Conservation (phyloP, 768 basidiomycete genomes). For the Tricholoma sp. region DNA sequence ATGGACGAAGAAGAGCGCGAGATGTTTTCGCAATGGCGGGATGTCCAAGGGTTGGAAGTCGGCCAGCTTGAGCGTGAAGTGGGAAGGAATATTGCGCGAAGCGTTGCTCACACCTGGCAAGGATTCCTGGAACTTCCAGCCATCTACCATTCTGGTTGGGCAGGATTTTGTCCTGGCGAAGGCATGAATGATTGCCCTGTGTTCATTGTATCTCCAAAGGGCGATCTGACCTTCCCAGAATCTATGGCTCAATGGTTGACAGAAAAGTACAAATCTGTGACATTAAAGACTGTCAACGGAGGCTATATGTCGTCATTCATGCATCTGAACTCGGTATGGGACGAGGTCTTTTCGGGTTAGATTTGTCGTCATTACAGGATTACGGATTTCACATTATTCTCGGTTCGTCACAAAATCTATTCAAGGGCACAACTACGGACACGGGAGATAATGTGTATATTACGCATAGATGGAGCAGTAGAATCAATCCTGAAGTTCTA, state of each 20-base stretch:
- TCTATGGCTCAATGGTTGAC: constrained; percentile 46
- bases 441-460: constrained; percentile 9
- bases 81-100: constrained; percentile 38
- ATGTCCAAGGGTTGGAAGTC: constrained; percentile 32
- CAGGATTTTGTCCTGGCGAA: constrained; percentile 32
- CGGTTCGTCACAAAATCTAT: constrained; percentile 4
- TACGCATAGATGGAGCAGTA: constrained; percentile 27
- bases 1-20: constrained; percentile 33
- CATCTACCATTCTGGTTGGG: constrained; percentile 49
- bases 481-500: constrained; percentile 62
- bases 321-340: constrained; percentile 43
- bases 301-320: constrained; percentile 46
- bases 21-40: constrained; percentile 38
- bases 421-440: constrained; percentile 17
- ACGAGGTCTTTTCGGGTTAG: constrained; percentile 22
- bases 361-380: background rate
- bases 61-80: constrained; percentile 38
- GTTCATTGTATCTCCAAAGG: constrained; percentile 36
- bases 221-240: constrained; percentile 36
- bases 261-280: constrained; percentile 39
- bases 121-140: constrained; percentile 41
- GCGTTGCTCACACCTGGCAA: constrained; percentile 45
- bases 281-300: constrained; percentile 36
- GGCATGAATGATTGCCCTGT: constrained; percentile 45
- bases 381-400: background rate